Evolutionary conservation across 176 grass and related monocot species (phyloP).

Genomic region (Triticum monococcum): DNA sequence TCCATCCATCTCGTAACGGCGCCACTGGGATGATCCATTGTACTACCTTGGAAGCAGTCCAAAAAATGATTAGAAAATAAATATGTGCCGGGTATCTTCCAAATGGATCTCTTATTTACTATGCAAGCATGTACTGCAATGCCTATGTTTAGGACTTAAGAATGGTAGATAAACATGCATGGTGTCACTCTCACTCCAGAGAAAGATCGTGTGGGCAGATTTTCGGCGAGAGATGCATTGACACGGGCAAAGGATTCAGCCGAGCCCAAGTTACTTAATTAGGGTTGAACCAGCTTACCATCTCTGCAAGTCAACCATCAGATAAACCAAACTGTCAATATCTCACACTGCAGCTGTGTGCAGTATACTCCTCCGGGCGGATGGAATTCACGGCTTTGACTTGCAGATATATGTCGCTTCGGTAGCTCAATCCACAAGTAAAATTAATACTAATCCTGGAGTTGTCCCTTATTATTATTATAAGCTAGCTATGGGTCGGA

Average conservation of each 20-base stretch:
- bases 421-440: background rate
- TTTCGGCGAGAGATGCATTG: background rate
- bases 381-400: conserved; percentile 13
- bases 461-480: background rate
- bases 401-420: background rate
- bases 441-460: background rate
- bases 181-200: background rate
- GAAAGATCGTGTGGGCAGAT: background rate
- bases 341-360: background rate
- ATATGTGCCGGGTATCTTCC: background rate
- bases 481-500: background rate
- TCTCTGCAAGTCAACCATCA: conserved; percentile 7
- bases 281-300: background rate
- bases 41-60: background rate
- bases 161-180: background rate
- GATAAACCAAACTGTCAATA: conserved; percentile 8
- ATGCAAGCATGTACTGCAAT: background rate
- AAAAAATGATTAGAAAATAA: no score
- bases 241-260: background rate
- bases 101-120: background rate
- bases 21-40: background rate
- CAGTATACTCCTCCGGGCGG: background rate
- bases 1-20: background rate
- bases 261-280: background rate
- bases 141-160: background rate